A percentile compares a stretch with the other conserved stretches of the same genome.
Conservation (phyloP, 495 filamentous ascomycete species). For the Tuber brumale region DNA sequence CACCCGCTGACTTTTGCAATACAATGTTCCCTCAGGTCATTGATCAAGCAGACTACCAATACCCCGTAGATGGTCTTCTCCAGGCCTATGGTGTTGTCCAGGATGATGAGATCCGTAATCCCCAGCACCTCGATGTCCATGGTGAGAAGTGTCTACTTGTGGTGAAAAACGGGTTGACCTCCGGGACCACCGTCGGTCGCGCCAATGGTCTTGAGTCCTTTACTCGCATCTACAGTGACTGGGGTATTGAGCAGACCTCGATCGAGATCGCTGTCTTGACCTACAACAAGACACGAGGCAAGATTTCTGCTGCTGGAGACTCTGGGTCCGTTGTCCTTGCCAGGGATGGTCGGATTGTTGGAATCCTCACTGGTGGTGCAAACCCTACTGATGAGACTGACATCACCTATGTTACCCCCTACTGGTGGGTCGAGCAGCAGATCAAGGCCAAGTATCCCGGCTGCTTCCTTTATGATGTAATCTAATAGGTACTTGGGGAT, state of each 20-base stretch:
- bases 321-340: neutral
- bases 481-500: too few relatives aligned
- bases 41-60: neutral
- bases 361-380: neutral
- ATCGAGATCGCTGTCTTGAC: neutral
- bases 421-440: neutral
- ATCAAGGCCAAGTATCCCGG: neutral
- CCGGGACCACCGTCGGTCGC: conserved; percentile 14
- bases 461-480: neutral
- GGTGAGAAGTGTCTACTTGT: conserved; percentile 11
- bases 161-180: conserved; percentile 13
- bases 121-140: conserved; percentile 8
- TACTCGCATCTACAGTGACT: neutral
- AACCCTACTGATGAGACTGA: neutral
- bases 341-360: neutral
- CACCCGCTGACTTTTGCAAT: too few relatives aligned
- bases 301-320: neutral
- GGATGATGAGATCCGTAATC: conserved; percentile 4
- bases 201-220: conserved; percentile 18
- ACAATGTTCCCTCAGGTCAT: neutral
- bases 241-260: neutral
- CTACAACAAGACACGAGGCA: neutral
- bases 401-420: neutral
- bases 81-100: conserved; percentile 13
- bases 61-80: conserved; percentile 7